Evolutionary conservation across 495 filamentous ascomycete species (phyloP).

Genomic region (Terfezia claveryi): DNA sequence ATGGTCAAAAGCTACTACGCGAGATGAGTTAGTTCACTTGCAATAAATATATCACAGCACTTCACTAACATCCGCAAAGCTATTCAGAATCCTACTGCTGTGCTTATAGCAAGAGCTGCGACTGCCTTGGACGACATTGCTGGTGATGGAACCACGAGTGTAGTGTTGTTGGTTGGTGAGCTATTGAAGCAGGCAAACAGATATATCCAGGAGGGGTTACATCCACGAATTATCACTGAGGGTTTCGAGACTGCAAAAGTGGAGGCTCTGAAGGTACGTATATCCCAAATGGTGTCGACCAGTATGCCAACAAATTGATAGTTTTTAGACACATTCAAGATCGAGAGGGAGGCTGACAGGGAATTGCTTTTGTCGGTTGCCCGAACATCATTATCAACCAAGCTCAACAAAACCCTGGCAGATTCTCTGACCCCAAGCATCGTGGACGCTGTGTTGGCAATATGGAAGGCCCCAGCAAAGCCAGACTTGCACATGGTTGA

Average conservation of each 20-base stretch:
- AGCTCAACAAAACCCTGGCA: slow-evolving; percentile 69
- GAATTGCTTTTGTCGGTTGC: slow-evolving; percentile 88
- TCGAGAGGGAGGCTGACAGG: slow-evolving; percentile 64
- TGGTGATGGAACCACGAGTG: slow-evolving; percentile 92
- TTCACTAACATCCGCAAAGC: slow-evolving; percentile 20
- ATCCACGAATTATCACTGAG: slow-evolving; percentile 91
- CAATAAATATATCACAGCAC: slow-evolving; percentile 3
- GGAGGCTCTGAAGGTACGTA: slow-evolving; percentile 62
- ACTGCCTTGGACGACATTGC: slow-evolving; percentile 98
- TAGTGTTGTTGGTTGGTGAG: slow-evolving; percentile 88
- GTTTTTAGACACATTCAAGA: slow-evolving; percentile 91
- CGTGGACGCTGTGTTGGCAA: slow-evolving; percentile 84
- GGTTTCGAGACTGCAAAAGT: slow-evolving; percentile 93
- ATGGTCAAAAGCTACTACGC: slow-evolving; percentile 82
- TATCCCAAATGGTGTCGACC: not conserved
- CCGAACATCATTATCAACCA: slow-evolving; percentile 83
- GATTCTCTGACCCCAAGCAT: slow-evolving; percentile 81
- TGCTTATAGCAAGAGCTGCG: slow-evolving; percentile 96
- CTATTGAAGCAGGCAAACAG: slow-evolving; percentile 92
- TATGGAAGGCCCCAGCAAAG: slow-evolving; percentile 72
- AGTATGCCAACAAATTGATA: slow-evolving; percentile 17
- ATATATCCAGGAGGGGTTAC: slow-evolving; percentile 80
- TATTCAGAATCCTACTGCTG: slow-evolving; percentile 62
- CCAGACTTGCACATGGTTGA: slow-evolving; percentile 98
- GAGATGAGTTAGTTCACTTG: slow-evolving; percentile 53